Conservation (phyloP, 257 asterid species). For the Solanum habrochaites region DNA sequence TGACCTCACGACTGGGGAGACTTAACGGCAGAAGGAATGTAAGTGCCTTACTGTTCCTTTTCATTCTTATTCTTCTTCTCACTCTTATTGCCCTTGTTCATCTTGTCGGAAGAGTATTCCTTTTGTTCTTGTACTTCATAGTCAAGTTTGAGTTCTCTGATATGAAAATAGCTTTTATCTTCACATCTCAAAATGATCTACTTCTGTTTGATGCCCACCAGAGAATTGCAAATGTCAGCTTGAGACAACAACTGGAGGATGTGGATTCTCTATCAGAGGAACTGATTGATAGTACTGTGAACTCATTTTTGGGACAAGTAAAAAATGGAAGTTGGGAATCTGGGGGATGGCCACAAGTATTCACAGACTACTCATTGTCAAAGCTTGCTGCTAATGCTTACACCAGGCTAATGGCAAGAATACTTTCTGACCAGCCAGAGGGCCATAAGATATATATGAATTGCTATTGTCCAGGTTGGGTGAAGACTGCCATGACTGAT, state of each 20-base stretch:
- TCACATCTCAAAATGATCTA: neutral
- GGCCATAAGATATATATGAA: constrained; percentile 59
- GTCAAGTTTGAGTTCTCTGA: neutral
- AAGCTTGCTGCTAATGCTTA: constrained; percentile 64
- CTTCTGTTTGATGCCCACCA: constrained; percentile 6
- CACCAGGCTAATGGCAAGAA: constrained; percentile 51
- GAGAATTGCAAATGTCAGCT: constrained; percentile 53
- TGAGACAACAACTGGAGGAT: constrained; percentile 61
- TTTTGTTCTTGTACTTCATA: neutral
- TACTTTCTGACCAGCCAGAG: constrained; percentile 34
- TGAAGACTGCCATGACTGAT: constrained; percentile 88
- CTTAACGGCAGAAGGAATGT: constrained; percentile 75
- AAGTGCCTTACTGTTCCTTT: neutral
- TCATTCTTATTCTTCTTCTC: neutral
- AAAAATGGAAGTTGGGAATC: constrained; percentile 68
- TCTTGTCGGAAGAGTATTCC: neutral
- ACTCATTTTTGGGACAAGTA: constrained; percentile 46
- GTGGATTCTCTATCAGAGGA: constrained; percentile 53
- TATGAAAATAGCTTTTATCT: neutral
- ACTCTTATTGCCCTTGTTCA: neutral
- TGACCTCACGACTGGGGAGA: constrained; percentile 82
- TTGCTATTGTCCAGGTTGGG: constrained; percentile 96
- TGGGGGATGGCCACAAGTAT: constrained; percentile 83
- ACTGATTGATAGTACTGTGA: constrained; percentile 43
- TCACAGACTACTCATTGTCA: constrained; percentile 82